Evolutionary conservation across 2,329 filamentous ascomycete species (phyloP).

Genomic region (Lasiodiplodia sp.): DNA sequence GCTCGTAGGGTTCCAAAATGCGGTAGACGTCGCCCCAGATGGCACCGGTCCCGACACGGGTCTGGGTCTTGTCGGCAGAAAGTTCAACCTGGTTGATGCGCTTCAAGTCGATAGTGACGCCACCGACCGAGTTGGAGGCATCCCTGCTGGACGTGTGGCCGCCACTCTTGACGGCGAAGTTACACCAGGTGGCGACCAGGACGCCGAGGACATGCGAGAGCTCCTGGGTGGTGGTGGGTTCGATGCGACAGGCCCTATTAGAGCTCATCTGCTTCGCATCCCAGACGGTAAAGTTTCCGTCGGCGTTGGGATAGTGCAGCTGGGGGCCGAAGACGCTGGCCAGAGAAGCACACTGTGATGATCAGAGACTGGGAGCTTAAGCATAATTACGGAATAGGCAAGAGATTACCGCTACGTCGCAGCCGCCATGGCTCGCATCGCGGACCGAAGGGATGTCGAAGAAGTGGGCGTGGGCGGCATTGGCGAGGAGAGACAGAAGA

Average conservation of each 20-base stretch:
- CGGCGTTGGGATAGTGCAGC: conserved; percentile 8
- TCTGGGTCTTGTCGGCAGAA: conserved; percentile 28
- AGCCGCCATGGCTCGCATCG: conserved; percentile 2
- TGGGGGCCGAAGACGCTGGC: conserved; percentile 10
- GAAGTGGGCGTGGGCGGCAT: conserved; percentile 1
- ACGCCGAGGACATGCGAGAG: conserved; percentile 40
- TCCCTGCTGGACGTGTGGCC: conserved; percentile 40
- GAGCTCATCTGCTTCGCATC: conserved; percentile 4
- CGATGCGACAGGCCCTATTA: conserved; percentile 31
- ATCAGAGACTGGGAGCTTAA: conserved; percentile 14
- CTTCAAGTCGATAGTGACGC: conserved; percentile 43
- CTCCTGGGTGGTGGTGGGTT: conserved; percentile 39
- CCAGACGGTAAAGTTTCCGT: conserved; percentile 20
- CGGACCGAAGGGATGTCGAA: neutral
- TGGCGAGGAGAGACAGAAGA: neutral
- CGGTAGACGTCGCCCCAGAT: conserved; percentile 33
- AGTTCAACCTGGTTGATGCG: conserved; percentile 32
- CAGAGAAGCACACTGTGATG: conserved; percentile 19
- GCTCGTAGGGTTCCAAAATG: conserved; percentile 13
- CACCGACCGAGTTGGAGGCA: conserved; percentile 39
- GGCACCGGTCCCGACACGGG: conserved; percentile 32
- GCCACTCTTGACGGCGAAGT: conserved; percentile 41
- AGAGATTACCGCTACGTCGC: conserved; percentile 17
- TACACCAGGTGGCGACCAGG: conserved; percentile 32
- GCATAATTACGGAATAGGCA: conserved; percentile 6